Conservation (phyloP, 306 rosid genomes). For the Fragaria iinumae region DNA sequence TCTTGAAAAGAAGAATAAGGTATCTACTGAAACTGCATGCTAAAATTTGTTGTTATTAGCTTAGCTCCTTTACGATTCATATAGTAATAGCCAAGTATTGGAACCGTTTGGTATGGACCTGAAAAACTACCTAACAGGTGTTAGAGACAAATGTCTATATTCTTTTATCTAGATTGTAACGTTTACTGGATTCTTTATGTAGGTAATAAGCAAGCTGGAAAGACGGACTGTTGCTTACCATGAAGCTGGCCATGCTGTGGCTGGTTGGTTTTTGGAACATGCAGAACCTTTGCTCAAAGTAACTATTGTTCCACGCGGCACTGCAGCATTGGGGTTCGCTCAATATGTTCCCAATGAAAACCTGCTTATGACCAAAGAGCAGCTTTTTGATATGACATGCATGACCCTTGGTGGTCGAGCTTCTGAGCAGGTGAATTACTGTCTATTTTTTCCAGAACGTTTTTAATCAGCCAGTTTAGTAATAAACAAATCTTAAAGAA, state of each 20-base stretch:
- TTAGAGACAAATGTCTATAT: background rate
- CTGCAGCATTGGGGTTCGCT: constrained; percentile 94
- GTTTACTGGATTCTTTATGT: constrained; percentile 23
- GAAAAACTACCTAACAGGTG: background rate
- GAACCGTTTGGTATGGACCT: background rate
- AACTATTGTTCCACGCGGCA: constrained; percentile 89
- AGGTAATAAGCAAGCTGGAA: constrained; percentile 91
- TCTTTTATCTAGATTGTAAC: background rate
- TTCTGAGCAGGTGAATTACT: constrained; percentile 72
- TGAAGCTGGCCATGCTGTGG: constrained; percentile 96
- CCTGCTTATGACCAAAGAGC: constrained; percentile 92
- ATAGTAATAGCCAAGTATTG: background rate
- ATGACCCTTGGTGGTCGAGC: constrained; percentile 99
- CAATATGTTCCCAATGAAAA: constrained; percentile 91
- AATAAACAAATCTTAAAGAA: background rate
- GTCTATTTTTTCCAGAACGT: background rate
- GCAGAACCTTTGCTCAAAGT: constrained; percentile 89
- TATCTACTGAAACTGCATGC: constrained; percentile 19
- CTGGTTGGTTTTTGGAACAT: constrained; percentile 90
- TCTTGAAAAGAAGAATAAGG: constrained; percentile 93
- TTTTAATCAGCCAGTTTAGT: background rate
- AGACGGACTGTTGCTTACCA: constrained; percentile 93
- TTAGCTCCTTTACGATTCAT: background rate
- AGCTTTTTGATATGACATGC: constrained; percentile 88
- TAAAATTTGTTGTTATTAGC: background rate